These are phyloP conservation scores for Hordeum pubiflorum DNA, from an alignment of 202 grass and related monocot genomes.

Conservation along the genomic window DNA sequence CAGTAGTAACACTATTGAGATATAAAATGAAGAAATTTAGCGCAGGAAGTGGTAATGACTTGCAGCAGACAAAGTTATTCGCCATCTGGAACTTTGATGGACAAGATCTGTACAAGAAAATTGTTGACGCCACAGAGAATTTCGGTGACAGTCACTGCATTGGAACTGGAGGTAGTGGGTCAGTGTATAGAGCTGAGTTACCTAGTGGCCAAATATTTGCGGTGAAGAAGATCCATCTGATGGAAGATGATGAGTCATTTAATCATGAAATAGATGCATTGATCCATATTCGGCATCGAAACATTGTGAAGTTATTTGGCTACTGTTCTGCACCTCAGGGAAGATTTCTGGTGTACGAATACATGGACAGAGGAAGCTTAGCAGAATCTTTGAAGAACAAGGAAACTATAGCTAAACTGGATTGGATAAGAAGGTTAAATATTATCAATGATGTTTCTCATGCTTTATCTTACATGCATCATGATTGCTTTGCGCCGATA, in stretches of 20 bases:
- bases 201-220: neutral
- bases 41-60: neutral
- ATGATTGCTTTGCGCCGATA: neutral
- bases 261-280: neutral
- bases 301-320: neutral
- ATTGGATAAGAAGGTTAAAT: neutral
- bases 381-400: neutral
- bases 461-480: slow-evolving; percentile 12
- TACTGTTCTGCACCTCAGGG: neutral
- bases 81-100: neutral
- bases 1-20: neutral
- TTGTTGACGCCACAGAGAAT: neutral
- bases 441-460: neutral
- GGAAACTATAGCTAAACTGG: neutral
- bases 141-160: neutral
- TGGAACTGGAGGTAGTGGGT: neutral
- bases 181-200: neutral
- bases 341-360: neutral
- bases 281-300: neutral
- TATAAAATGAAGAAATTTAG: neutral
- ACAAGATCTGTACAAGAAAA: neutral
- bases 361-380: slow-evolving; percentile 5
- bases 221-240: neutral
- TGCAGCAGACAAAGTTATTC: neutral
- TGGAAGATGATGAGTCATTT: neutral